Evolutionary conservation across 331 rosid genomes (phyloP).

Genomic region (Erythrophleum ivorense): DNA sequence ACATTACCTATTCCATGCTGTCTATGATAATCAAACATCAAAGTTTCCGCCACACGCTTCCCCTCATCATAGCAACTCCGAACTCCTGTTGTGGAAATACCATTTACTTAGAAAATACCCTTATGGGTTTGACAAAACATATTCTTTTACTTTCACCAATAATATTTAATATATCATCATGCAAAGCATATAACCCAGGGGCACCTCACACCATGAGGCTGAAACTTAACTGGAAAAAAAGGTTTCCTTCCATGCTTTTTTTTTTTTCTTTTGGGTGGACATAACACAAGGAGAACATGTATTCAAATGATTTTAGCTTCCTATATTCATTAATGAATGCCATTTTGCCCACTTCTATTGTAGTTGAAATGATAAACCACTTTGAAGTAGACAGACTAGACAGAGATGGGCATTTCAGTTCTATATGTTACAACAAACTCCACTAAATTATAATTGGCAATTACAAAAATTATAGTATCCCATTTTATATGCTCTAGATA

Average conservation of each 20-base stretch:
- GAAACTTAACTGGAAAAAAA: neutral
- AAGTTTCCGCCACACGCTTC: conserved; percentile 95
- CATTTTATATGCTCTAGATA: conserved; percentile 36
- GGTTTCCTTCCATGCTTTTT: neutral
- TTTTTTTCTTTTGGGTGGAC: too few species aligned
- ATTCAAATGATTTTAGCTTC: conserved; percentile 6
- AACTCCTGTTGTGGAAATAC: conserved; percentile 57
- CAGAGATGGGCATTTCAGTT: neutral
- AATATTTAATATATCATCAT: neutral
- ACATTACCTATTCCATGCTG: conserved; percentile 84
- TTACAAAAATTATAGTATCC: neutral
- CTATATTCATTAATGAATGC: neutral
- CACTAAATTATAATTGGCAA: conserved; percentile 16
- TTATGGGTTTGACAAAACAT: neutral
- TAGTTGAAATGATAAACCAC: conserved; percentile 30
- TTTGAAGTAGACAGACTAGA: conserved; percentile 20
- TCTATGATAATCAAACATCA: conserved; percentile 96
- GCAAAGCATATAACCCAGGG: neutral
- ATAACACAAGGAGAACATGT: conserved; percentile 7
- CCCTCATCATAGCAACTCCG: conserved; percentile 99
- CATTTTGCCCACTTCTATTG: conserved; percentile 3
- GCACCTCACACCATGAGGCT: conserved; percentile 10
- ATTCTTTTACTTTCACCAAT: neutral
- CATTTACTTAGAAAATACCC: conserved; percentile 10
- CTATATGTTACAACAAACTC: conserved; percentile 30